Percentiles rank a stretch among this genome's conserved stretches.
phyloP scores from a whole-genome alignment of 768 basidiomycete genomes.

The Mycena indigotica region DNA sequence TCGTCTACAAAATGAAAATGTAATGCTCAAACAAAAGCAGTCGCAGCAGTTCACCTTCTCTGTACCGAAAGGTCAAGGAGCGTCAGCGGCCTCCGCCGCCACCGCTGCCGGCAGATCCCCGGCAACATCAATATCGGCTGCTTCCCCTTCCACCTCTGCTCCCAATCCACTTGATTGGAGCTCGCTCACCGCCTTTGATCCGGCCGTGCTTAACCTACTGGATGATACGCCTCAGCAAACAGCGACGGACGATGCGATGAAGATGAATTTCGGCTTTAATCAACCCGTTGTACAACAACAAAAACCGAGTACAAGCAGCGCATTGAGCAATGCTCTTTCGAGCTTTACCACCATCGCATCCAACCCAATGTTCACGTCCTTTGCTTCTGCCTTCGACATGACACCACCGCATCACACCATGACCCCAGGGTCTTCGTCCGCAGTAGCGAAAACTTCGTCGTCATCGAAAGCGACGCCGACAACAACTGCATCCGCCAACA shows the following conservation, averaged over 20 bases:
- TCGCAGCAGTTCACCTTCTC: slow-evolving; percentile 86
- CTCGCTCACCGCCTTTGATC: slow-evolving; percentile 71
- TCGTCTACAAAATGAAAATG: slow-evolving; percentile 85
- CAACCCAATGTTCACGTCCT: slow-evolving; percentile 87
- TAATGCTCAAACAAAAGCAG: slow-evolving; percentile 73
- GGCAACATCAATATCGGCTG: slow-evolving; percentile 24
- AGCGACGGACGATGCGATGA: slow-evolving; percentile 59
- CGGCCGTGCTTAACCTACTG: slow-evolving; percentile 61
- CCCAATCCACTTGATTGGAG: slow-evolving; percentile 62
- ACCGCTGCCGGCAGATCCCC: slow-evolving; percentile 26
- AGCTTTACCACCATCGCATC: slow-evolving; percentile 83
- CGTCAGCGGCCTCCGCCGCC: slow-evolving; percentile 8
- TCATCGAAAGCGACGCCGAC: slow-evolving; percentile 10
- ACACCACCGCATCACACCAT: slow-evolving; percentile 28
- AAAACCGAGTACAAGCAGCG: slow-evolving; percentile 37
- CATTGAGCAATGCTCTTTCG: slow-evolving; percentile 41
- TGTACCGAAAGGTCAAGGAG: slow-evolving; percentile 52
- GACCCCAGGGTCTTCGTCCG: background rate
- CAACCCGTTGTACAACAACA: slow-evolving; percentile 13
- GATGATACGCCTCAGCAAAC: slow-evolving; percentile 62
- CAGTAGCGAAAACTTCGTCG: background rate
- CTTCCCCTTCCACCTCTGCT: slow-evolving; percentile 32
- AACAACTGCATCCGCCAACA: slow-evolving; percentile 19
- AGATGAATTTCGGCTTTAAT: slow-evolving; percentile 62
- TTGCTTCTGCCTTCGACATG: slow-evolving; percentile 59